Base-by-base conservation (phyloP, 192 early-diverging fungal genomes). In the Gonapodya sp. region DNA sequence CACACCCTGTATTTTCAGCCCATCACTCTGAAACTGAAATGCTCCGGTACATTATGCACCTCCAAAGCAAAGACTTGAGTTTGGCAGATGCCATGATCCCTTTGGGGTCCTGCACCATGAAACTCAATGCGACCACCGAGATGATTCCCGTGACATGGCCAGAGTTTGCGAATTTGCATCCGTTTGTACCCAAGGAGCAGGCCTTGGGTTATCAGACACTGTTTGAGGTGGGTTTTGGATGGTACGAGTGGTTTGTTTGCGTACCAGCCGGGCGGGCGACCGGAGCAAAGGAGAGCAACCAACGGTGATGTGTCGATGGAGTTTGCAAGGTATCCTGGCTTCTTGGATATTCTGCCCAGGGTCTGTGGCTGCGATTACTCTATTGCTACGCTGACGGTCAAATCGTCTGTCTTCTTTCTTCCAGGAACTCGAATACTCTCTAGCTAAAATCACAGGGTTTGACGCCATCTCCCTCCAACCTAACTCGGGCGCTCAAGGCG, bases 121-220 rank as follows among this genome's bases (percentile, higher is more conserved):
- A 99, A 92, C 89, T 99, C 24, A 99, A 99, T 82, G 97, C 97
- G 73, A 98, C 98, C 46, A 95, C 95, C 31, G 96, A 99, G 89
- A 97, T 99, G 94, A 99, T 99, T 83, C 98, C 98, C n/a, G 92
- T 99, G 73, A 98, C 98, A 32, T 98, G 96, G 95, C 96, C 98
- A 37, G 97, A 98, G 84, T 97, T 99, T 83, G 90, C 90, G 82
- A 89, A 92, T 84, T 92, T 99, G 79, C 98, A 99, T 86, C 98
- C 98, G 79, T 99, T 99, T 83, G 98, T 94, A 2, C 98, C 98
- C 36, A 82, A 87, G 64, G 94, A 97, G 73, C 98, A 99, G 87
- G 92, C 96, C n/a, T 90, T 91, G 80, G 98, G 98, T 36, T 99
- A 99, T 86, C 85, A 91, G 36, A 92, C 93, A 36, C 91, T 99